Percentiles rank a stretch among this genome's conserved stretches.
Conservation (phyloP, 495 filamentous ascomycete species). For the Pyronema omphalodes region DNA sequence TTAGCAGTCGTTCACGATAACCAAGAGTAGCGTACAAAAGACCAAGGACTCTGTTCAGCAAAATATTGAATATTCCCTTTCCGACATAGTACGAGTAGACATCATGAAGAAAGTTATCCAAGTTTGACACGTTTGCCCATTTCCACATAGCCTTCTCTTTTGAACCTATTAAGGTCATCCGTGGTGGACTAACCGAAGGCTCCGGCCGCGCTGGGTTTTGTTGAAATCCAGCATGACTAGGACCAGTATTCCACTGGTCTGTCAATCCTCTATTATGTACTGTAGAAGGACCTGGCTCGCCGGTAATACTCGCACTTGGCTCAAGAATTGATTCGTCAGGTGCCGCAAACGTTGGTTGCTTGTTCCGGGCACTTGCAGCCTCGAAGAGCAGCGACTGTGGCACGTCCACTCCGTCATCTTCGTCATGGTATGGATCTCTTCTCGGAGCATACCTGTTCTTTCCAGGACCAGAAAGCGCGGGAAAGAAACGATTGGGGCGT, state of each 20-base stretch:
- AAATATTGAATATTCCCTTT: conserved; percentile 77
- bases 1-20: neutral
- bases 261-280: conserved; percentile 28
- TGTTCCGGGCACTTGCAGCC: conserved; percentile 25
- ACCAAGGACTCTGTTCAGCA: conserved; percentile 48
- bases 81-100: conserved; percentile 77
- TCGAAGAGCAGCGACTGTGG: conserved; percentile 78
- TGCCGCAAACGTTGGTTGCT: neutral
- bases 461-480: conserved; percentile 15
- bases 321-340: neutral
- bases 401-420: conserved; percentile 83
- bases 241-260: conserved; percentile 31
- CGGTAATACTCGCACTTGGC: conserved; percentile 6
- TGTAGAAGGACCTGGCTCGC: conserved; percentile 21
- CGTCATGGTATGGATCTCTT: conserved; percentile 30
- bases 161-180: conserved; percentile 35
- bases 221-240: conserved; percentile 4
- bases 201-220: neutral
- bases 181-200: neutral
- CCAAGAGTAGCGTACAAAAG: conserved; percentile 45
- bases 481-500: conserved; percentile 15
- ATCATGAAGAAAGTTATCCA: conserved; percentile 77
- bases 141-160: conserved; percentile 83
- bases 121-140: conserved; percentile 82
- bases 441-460: conserved; percentile 18